Percentiles rank a stretch among this genome's conserved stretches.
These are phyloP conservation scores for Trichoderma lentiforme DNA, from an alignment of 2,329 filamentous ascomycete genomes.

Conservation along the genomic window DNA sequence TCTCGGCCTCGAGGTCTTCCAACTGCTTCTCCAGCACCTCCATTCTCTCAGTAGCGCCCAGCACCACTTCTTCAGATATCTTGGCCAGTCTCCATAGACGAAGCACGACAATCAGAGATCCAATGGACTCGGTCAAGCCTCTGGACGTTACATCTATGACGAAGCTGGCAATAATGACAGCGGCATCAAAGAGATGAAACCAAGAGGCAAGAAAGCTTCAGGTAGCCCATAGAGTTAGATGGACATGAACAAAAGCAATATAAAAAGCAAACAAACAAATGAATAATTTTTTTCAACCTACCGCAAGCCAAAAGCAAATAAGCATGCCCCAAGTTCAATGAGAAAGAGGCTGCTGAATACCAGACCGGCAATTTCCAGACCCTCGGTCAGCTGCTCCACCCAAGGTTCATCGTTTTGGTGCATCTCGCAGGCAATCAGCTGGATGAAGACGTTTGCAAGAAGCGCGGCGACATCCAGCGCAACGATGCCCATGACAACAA, in stretches of 20 bases:
- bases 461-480: slow-evolving; percentile 45
- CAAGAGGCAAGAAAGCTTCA: slow-evolving; percentile 53
- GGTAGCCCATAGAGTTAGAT: not conserved
- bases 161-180: slow-evolving; percentile 61
- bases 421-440: slow-evolving; percentile 48
- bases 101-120: slow-evolving; percentile 63
- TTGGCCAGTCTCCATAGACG: slow-evolving; percentile 68
- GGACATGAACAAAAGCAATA: not conserved
- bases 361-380: slow-evolving; percentile 51
- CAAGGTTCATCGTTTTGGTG: slow-evolving; percentile 39
- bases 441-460: slow-evolving; percentile 46
- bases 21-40: slow-evolving; percentile 54
- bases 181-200: slow-evolving; percentile 64
- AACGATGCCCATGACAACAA: slow-evolving; percentile 42
- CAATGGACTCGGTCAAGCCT: slow-evolving; percentile 60
- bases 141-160: slow-evolving; percentile 58
- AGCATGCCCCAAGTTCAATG: slow-evolving; percentile 54
- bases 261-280: not conserved
- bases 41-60: slow-evolving; percentile 61
- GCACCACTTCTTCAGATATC: slow-evolving; percentile 65
- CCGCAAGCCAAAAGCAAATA: slow-evolving; percentile 60
- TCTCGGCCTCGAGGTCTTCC: slow-evolving; percentile 49
- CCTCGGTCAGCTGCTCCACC: slow-evolving; percentile 36
- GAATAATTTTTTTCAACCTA: slow-evolving; percentile 35
- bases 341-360: slow-evolving; percentile 64